Base-by-base conservation (phyloP, 306 rosid genomes). In the Delonix regia region DNA sequence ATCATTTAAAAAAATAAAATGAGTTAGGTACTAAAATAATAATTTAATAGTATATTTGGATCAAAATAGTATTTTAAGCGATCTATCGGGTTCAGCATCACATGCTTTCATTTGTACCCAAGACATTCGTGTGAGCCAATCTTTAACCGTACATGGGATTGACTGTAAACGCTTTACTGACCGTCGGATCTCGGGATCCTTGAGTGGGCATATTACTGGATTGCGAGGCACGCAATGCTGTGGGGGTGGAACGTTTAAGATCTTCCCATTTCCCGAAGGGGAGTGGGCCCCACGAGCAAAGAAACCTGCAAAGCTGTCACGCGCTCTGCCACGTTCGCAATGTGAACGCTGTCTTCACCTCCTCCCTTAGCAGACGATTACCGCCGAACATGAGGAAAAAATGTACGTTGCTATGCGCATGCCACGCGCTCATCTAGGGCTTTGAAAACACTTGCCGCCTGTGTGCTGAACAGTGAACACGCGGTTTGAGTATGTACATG, bases 151-250 rank as follows among this genome's bases (percentile, higher is more conserved):
- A 0, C 1, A 63, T 1, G 0, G 0, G 25, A 7, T 0, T 0
- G 48, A 36, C 70, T 16, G 4, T 36, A 30, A 19, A 36, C 2
- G 4, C 1, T 3, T 0, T 4, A 9, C 0, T 4, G 4, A 4
- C 69, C 69, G 69, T 64, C 25, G 18, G 48, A 36, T 64, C 48
- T n/a, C 16, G 45, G n/a, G 39, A 63, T 63, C 71, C 41, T 66
- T 21, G 71, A 12, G 70, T 0, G 48, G 48, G 70, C 48, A 64
- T 64, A 36, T 64, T 64, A 7, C 48, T 36, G 38, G 70, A 38
- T 64, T 41, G 47, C n/a, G 34, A 66, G 52, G 52, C 71, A 66
- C 71, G 71, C 72, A 12, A 39, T 67, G 36, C 30, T 3, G 49
- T 11, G 41, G 41, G 41, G 53, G 16, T 3, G n/a, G 39, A 33